phyloP scores from a whole-genome alignment of 2,329 filamentous ascomycete genomes.

The Fusarium sp. region DNA sequence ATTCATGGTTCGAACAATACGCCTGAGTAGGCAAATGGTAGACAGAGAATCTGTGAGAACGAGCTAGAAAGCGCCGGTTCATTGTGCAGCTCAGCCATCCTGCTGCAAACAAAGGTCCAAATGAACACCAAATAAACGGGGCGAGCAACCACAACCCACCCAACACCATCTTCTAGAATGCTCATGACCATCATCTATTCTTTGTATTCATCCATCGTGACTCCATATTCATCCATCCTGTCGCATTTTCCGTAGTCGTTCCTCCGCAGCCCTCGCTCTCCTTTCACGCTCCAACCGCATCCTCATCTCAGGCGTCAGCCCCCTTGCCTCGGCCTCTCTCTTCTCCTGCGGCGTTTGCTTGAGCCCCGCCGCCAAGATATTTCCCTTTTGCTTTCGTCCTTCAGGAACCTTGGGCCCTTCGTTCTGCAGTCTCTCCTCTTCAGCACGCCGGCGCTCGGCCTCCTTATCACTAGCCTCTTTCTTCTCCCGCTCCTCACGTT shows the following conservation, averaged over 20 bases:
- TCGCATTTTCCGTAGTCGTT: conserved; percentile 78
- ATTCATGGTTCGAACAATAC: not conserved
- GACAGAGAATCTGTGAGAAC: not conserved
- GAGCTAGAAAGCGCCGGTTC: not conserved
- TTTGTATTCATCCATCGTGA: not conserved
- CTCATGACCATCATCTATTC: conserved; percentile 2
- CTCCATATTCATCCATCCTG: conserved; percentile 32
- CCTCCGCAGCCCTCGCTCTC: conserved; percentile 91
- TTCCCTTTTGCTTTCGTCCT: conserved; percentile 64
- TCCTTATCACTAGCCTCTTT: conserved; percentile 77
- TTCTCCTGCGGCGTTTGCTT: conserved; percentile 84
- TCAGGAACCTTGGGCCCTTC: conserved; percentile 72
- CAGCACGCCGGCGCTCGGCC: conserved; percentile 76
- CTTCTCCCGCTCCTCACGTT: conserved; percentile 77
- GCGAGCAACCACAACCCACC: not conserved
- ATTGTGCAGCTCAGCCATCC: not conserved
- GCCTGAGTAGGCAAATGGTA: not conserved
- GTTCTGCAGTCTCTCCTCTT: conserved; percentile 77
- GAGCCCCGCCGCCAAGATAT: conserved; percentile 65
- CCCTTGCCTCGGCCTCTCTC: conserved; percentile 85
- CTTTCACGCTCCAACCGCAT: conserved; percentile 87
- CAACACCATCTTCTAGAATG: not conserved
- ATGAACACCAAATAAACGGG: not conserved
- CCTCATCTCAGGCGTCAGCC: conserved; percentile 89
- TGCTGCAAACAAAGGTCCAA: not conserved